phyloP scores from a whole-genome alignment of 2,329 filamentous ascomycete genomes.

The Epichloe uncinata region DNA sequence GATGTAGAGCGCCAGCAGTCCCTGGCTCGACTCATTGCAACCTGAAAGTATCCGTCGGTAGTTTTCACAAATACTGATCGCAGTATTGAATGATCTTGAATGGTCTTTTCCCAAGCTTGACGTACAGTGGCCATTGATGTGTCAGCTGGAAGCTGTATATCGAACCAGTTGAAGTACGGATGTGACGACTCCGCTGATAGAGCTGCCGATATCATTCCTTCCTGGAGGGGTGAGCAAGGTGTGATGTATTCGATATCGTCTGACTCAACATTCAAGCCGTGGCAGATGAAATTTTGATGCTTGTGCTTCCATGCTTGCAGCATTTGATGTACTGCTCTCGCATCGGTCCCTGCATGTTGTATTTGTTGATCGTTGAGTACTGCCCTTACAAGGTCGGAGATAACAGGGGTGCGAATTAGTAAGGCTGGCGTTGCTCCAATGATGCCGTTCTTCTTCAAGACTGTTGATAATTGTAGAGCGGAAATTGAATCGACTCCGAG shows the following conservation, averaged over 20 bases:
- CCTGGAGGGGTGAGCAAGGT: slow-evolving; percentile 75
- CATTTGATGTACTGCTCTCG: slow-evolving; percentile 40
- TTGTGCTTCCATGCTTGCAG: slow-evolving; percentile 53
- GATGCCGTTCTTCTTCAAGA: slow-evolving; percentile 52
- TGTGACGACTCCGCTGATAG: slow-evolving; percentile 37
- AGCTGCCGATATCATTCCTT: slow-evolving; percentile 69
- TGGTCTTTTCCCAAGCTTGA: slow-evolving; percentile 42
- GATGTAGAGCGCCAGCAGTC: slow-evolving; percentile 31
- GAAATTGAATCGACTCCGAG: slow-evolving; percentile 83
- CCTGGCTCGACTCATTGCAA: slow-evolving; percentile 35
- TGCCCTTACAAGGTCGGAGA: slow-evolving; percentile 32
- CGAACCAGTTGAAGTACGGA: slow-evolving; percentile 69
- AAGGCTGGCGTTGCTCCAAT: slow-evolving; percentile 45
- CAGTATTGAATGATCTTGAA: slow-evolving; percentile 47
- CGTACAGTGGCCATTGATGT: slow-evolving; percentile 36
- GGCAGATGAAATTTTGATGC: slow-evolving; percentile 39
- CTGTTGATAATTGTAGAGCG: slow-evolving; percentile 53
- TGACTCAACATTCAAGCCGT: slow-evolving; percentile 34
- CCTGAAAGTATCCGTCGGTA: slow-evolving; percentile 63
- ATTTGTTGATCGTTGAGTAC: slow-evolving; percentile 12
- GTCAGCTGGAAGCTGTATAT: slow-evolving; percentile 35
- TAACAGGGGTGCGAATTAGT: slow-evolving; percentile 49
- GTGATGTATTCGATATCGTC: slow-evolving; percentile 56
- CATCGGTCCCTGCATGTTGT: slow-evolving; percentile 7
- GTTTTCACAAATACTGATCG: slow-evolving; percentile 62